Evolutionary conservation across 169 alveolate species (phyloP).

Genomic region (Neospora caninum): DNA sequence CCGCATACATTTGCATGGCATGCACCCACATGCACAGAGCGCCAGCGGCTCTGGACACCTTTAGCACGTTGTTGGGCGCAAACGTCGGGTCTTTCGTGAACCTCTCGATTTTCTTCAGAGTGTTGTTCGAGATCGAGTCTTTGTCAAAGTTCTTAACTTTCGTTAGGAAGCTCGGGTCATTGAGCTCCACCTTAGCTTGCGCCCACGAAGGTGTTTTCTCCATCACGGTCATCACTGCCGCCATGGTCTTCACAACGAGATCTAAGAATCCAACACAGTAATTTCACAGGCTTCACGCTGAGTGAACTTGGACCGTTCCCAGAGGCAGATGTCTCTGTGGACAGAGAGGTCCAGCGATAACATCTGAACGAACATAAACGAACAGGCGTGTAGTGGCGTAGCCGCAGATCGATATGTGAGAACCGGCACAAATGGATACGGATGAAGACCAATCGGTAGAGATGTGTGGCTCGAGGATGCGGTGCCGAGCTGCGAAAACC

Average conservation of each 20-base stretch:
- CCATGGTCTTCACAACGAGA: slow-evolving; percentile 92
- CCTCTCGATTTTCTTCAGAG: slow-evolving; percentile 86
- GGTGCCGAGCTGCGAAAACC: no score
- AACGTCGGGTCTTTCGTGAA: slow-evolving; percentile 88
- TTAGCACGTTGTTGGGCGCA: slow-evolving; percentile 88
- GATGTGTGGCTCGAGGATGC: no score
- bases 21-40: slow-evolving; percentile 96
- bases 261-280: slow-evolving; percentile 56
- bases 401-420: no score
- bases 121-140: slow-evolving; percentile 88
- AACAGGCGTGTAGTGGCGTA: no score
- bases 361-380: no score
- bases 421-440: no score
- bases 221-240: slow-evolving; percentile 93
- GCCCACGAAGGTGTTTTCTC: slow-evolving; percentile 93
- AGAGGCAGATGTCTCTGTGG: background rate
- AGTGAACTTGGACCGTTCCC: background rate
- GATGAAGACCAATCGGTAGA: no score
- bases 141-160: slow-evolving; percentile 90
- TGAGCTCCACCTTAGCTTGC: slow-evolving; percentile 92
- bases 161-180: slow-evolving; percentile 92
- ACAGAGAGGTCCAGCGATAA: no score
- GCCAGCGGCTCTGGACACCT: slow-evolving; percentile 93
- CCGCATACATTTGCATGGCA: slow-evolving; percentile 95
- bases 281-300: background rate